Conservation (phyloP, 2,329 filamentous ascomycete species). For the Fusarium sulawesiense region DNA sequence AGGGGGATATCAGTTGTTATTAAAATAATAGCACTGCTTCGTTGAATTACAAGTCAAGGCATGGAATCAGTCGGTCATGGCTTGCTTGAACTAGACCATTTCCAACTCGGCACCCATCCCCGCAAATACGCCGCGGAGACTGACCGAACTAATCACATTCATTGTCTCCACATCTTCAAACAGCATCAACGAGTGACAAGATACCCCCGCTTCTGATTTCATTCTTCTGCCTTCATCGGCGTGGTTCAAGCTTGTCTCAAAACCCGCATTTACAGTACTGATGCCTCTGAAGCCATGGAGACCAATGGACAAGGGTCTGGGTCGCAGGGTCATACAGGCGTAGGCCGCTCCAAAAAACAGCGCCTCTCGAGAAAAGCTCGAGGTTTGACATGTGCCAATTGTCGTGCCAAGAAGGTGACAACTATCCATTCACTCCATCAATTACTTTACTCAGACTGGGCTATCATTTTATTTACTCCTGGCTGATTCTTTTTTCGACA, state of each 20-base stretch:
- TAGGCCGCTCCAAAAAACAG: constrained; percentile 7
- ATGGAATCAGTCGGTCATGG: too few species aligned
- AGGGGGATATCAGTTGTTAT: background rate
- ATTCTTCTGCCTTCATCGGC: too few species aligned
- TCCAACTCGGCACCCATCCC: background rate
- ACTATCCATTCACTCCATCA: too few species aligned
- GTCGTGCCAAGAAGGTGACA: constrained; percentile 4
- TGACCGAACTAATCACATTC: background rate
- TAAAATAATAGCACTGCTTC: background rate
- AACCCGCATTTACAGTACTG: too few species aligned
- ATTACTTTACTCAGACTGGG: too few species aligned
- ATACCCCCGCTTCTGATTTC: too few species aligned
- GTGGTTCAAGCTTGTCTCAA: too few species aligned
- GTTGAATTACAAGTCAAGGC: background rate
- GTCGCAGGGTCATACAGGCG: background rate
- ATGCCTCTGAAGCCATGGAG: background rate
- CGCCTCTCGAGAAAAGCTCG: constrained; percentile 7
- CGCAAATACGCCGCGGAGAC: background rate
- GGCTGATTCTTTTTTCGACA: too few species aligned
- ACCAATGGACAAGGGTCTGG: background rate
- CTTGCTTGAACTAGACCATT: too few species aligned
- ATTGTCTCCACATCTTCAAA: too few species aligned
- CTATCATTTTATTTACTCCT: background rate
- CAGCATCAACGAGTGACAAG: too few species aligned
- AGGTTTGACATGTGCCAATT: constrained; percentile 6